phyloP scores from a whole-genome alignment of 2,329 filamentous ascomycete genomes.

The Fusarium clavum region DNA sequence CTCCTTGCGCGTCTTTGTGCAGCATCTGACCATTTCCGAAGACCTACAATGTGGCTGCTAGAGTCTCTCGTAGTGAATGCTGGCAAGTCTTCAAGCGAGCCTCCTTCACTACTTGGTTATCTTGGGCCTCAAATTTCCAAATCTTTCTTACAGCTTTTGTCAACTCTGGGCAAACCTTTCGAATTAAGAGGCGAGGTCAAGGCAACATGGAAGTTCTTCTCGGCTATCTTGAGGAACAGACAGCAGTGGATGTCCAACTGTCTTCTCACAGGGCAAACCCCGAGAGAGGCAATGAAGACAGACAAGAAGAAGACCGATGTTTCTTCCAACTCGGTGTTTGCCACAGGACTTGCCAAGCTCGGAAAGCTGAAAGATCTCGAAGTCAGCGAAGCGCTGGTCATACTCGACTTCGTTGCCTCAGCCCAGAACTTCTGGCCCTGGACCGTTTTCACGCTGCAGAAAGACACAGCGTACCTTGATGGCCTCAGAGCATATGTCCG shows the following conservation, averaged over 20 bases:
- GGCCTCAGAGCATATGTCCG: slow-evolving; percentile 78
- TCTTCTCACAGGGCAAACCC: slow-evolving; percentile 87
- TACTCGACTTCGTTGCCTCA: slow-evolving; percentile 87
- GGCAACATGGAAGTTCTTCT: slow-evolving; percentile 85
- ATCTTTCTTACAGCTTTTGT: slow-evolving; percentile 83
- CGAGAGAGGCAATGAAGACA: slow-evolving; percentile 76
- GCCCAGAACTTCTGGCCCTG: slow-evolving; percentile 97
- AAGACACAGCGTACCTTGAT: slow-evolving; percentile 78
- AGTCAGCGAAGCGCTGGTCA: slow-evolving; percentile 74
- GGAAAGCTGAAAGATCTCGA: slow-evolving; percentile 72
- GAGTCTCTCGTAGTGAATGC: slow-evolving; percentile 79
- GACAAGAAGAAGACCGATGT: slow-evolving; percentile 63
- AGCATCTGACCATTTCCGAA: slow-evolving; percentile 72
- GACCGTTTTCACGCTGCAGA: slow-evolving; percentile 84
- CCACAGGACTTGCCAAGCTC: slow-evolving; percentile 77
- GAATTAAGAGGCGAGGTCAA: slow-evolving; percentile 72
- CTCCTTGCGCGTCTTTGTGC: slow-evolving; percentile 82
- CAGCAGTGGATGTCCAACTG: slow-evolving; percentile 98
- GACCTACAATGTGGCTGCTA: slow-evolving; percentile 74
- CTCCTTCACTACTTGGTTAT: slow-evolving; percentile 93
- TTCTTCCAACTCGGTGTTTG: slow-evolving; percentile 73
- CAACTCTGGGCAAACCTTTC: slow-evolving; percentile 81
- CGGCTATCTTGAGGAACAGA: slow-evolving; percentile 85
- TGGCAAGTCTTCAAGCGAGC: slow-evolving; percentile 75
- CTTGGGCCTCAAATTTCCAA: slow-evolving; percentile 85